Evolutionary conservation across 257 asterid species (phyloP).

Genomic region (Datura wrightii): DNA sequence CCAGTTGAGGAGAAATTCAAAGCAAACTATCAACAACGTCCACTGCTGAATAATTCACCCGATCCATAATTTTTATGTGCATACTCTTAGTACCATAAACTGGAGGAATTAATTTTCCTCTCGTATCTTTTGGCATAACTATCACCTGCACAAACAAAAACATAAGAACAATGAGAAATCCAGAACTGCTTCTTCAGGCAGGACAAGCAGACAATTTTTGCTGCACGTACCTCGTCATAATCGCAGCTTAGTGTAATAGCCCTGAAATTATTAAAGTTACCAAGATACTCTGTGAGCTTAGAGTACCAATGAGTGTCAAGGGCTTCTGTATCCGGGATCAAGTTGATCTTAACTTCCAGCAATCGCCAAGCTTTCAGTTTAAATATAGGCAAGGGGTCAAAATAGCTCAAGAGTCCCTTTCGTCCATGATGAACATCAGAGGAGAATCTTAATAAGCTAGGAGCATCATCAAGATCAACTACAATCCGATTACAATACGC

Average conservation of each 20-base stretch:
- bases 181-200: not conserved
- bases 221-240: not conserved
- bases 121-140: not conserved
- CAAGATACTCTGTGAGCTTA: slow-evolving; percentile 22
- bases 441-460: not conserved
- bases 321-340: not conserved
- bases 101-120: not conserved
- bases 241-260: not conserved
- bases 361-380: not conserved
- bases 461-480: slow-evolving; percentile 8
- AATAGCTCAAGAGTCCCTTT: not conserved
- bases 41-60: not conserved
- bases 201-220: not conserved
- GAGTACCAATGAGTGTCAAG: not conserved
- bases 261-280: slow-evolving; percentile 28
- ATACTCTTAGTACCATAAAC: not conserved
- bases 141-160: not conserved
- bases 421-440: not conserved
- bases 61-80: not conserved
- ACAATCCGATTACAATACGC: not conserved
- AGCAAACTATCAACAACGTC: slow-evolving; percentile 26
- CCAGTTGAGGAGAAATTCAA: slow-evolving; percentile 27
- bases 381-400: not conserved
- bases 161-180: not conserved
- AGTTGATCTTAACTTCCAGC: not conserved